Conservation (phyloP, 2,329 filamentous ascomycete species). For the Arthrobotrys sphaeroides region DNA sequence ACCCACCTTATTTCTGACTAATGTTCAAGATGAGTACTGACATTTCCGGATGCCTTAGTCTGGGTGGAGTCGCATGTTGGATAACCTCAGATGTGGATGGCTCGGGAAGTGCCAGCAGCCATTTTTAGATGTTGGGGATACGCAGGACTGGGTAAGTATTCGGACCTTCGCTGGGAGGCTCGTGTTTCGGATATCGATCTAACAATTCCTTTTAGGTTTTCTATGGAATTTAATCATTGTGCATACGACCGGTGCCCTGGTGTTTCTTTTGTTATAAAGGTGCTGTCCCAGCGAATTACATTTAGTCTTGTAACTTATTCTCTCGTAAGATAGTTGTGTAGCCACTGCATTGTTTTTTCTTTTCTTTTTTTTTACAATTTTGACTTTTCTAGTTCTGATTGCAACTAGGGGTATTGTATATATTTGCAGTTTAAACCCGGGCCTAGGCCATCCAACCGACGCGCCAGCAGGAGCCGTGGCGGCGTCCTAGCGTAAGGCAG, state of each 20-base stretch:
- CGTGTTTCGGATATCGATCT: neutral
- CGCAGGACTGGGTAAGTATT: slow-evolving; percentile 55
- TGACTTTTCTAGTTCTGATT: neutral
- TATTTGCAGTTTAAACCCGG: neutral
- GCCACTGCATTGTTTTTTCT: neutral
- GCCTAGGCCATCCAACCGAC: neutral
- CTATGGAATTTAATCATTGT: slow-evolving; percentile 5
- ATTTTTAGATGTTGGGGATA: slow-evolving; percentile 56
- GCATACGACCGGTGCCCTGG: neutral
- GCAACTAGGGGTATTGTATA: neutral
- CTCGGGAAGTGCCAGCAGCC: slow-evolving; percentile 55
- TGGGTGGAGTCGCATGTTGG: slow-evolving; percentile 57
- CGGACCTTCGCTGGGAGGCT: neutral
- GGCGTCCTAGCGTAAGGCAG: neutral
- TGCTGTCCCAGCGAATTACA: neutral
- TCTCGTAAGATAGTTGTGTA: too few species aligned
- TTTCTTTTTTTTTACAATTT: neutral
- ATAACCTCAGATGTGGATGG: slow-evolving; percentile 57
- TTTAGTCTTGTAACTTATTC: neutral
- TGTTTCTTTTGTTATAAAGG: neutral
- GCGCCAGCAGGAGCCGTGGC: neutral
- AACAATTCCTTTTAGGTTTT: slow-evolving; percentile 3
- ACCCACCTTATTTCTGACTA: neutral
- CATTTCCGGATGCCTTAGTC: slow-evolving; percentile 35
- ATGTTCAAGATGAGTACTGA: neutral